phyloP scores from a whole-genome alignment of 129 eudicot species.

The Solidago caesia region DNA sequence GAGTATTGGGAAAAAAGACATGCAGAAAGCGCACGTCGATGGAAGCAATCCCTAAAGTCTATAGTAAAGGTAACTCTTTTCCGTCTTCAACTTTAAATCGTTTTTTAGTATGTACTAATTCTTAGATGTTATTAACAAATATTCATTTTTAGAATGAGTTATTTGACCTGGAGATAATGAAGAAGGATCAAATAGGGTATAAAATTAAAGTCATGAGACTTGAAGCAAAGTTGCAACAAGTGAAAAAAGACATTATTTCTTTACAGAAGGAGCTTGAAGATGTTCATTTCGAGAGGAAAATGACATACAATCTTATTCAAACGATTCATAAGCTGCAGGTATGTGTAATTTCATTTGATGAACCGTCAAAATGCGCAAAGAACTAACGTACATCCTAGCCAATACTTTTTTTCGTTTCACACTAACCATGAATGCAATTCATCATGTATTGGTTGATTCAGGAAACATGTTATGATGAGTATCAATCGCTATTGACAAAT shows the following conservation, averaged over 20 bases:
- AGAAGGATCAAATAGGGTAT: background rate
- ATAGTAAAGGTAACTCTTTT: background rate
- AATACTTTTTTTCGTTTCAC: no score
- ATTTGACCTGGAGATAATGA: background rate
- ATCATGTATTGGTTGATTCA: background rate
- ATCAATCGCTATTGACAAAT: background rate
- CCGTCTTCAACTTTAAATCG: background rate
- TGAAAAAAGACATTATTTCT: slow-evolving; percentile 3
- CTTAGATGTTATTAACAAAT: no score
- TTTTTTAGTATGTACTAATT: background rate
- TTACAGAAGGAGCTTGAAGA: slow-evolving; percentile 18
- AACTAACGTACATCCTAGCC: no score
- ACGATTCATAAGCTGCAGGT: background rate
- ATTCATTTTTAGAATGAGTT: background rate
- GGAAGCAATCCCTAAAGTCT: background rate
- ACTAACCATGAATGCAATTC: no score
- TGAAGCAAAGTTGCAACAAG: slow-evolving; percentile 4
- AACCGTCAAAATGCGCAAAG: no score
- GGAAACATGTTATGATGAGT: background rate
- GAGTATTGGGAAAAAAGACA: background rate
- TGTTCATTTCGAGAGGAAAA: slow-evolving; percentile 7
- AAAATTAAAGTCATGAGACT: slow-evolving; percentile 7
- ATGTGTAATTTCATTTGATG: no score
- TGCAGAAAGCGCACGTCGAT: background rate
- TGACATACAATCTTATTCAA: slow-evolving; percentile 1